phyloP scores from a whole-genome alignment of 257 asterid species.

The Voacanga thouarsii region DNA sequence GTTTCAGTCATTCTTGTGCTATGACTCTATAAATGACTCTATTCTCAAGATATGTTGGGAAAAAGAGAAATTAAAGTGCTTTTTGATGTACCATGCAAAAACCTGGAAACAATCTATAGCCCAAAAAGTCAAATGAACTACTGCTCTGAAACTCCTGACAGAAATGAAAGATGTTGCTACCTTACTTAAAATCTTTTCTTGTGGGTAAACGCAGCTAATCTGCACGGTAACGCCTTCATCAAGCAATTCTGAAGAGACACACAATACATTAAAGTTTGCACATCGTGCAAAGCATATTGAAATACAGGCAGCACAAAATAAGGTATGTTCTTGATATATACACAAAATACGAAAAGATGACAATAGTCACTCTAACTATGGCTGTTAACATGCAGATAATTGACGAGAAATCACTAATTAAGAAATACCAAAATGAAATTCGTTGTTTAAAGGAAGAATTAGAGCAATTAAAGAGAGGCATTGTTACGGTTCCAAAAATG shows the following conservation, averaged over 20 bases:
- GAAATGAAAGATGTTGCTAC: constrained; percentile 1
- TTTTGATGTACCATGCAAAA: neutral
- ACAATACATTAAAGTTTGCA: constrained; percentile 95
- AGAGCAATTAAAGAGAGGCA: constrained; percentile 90
- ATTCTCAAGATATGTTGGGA: neutral
- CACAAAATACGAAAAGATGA: constrained; percentile 13
- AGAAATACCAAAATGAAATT: constrained; percentile 93
- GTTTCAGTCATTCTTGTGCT: neutral
- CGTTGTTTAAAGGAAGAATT: constrained; percentile 91
- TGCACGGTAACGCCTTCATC: constrained; percentile 97
- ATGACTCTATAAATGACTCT: neutral
- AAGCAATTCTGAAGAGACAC: constrained; percentile 98
- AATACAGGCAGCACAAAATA: constrained; percentile 92
- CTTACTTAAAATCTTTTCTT: neutral
- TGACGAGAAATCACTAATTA: constrained; percentile 94
- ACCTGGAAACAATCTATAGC: neutral
- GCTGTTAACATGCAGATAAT: constrained; percentile 70
- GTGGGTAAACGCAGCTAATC: constrained; percentile 60
- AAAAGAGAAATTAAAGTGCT: neutral
- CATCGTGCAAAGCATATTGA: constrained; percentile 98
- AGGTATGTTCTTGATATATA: constrained; percentile 46
- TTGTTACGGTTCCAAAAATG: constrained; percentile 58
- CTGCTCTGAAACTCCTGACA: neutral
- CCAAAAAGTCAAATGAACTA: neutral
- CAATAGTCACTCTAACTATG: constrained; percentile 14